Percentiles rank a stretch among this genome's conserved stretches.
Evolutionary conservation across 352 stramenopile genomes (phyloP).

Genomic region (Thalassiosira ordinaria): DNA sequence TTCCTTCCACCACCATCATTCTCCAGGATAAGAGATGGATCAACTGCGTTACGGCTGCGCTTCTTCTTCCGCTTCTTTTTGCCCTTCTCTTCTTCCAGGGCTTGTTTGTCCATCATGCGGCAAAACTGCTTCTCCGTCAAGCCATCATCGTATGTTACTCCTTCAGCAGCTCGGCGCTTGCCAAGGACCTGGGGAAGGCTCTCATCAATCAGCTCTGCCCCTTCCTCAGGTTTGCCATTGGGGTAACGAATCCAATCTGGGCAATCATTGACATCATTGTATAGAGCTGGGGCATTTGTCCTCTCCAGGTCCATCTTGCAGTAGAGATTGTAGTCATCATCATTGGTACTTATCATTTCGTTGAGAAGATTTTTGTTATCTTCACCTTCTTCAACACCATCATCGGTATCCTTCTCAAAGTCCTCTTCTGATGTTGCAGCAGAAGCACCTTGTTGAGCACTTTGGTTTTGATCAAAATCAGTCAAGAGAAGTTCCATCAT

Average conservation of each 20-base stretch:
- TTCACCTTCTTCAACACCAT: conserved; percentile 68
- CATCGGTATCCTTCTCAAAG: conserved; percentile 65
- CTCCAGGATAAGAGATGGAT: conserved; percentile 59
- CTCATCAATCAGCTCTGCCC: conserved; percentile 46
- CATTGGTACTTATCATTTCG: conserved; percentile 87
- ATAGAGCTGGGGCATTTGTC: conserved; percentile 52
- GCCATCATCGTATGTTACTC: conserved; percentile 84
- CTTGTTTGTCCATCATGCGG: conserved; percentile 86
- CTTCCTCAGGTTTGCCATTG: conserved; percentile 54
- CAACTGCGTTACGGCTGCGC: conserved; percentile 52
- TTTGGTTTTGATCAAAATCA: conserved; percentile 81
- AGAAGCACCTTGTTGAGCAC: conserved; percentile 28
- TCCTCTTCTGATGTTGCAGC: conserved; percentile 60
- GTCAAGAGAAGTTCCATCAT: conserved; percentile 88
- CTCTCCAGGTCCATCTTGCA: conserved; percentile 78
- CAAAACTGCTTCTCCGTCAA: conserved; percentile 87
- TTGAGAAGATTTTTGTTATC: conserved; percentile 83
- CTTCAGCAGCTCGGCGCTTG: conserved; percentile 70
- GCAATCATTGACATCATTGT: conserved; percentile 68
- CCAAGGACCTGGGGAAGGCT: conserved; percentile 44
- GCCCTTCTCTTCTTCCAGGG: conserved; percentile 67
- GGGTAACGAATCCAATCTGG: conserved; percentile 85
- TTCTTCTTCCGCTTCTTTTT: conserved; percentile 72
- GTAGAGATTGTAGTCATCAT: conserved; percentile 87
- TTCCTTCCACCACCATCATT: conserved; percentile 44